Base-by-base conservation (phyloP, 1,284 basidiomycete genomes). In the Ustilago loliicola region DNA sequence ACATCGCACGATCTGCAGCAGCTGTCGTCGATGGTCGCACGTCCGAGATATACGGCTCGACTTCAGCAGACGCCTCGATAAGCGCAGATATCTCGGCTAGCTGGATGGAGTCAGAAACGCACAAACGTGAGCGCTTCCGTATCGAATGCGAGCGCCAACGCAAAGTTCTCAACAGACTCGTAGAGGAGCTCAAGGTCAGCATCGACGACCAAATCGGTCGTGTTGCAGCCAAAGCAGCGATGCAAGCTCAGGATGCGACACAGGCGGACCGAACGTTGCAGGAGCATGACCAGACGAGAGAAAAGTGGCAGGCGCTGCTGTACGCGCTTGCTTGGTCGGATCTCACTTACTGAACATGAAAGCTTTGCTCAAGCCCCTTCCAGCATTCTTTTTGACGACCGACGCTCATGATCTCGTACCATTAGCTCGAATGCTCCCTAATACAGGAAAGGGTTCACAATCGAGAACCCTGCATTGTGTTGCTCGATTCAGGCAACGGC, bases 161-260 rank as follows among this genome's bases (percentile, higher is more conserved):
- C 59, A 77, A 59, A 47, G 53, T 59, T n/a, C 63, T 77, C 6
- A 21, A 40, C 29, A 42, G 63, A 25, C 61, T 77, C 17, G 58
- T 71, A 1, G 75, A 73, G n/a, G 59, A 61, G 54, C 67, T 77
- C 56, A 77, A 67, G 38, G 32, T 68, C 42, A 52, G 61, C 15
- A 53, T 77, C 27, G 71, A 77, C 25, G 66, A 67, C n/a, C 75
- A 77, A 67, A 73, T 77, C 29, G 75, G 61, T 17, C 58, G 61
- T 10, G 51, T 69, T 45, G 74, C 69, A 5, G 59, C 62, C 9
- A 51, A 55, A 25, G 61, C 65, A 21, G 66, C 66, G 3, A 32
- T 34, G 2, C 58, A 66, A 38, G 60, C 64, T 10, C 63, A 64
- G 10, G 68, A 72, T 50, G 62, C 62, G 1, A 68, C 59, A 10